Base-by-base conservation (phyloP, 1,284 basidiomycete species). In the Apiotrichum mycotoxinovorans region DNA sequence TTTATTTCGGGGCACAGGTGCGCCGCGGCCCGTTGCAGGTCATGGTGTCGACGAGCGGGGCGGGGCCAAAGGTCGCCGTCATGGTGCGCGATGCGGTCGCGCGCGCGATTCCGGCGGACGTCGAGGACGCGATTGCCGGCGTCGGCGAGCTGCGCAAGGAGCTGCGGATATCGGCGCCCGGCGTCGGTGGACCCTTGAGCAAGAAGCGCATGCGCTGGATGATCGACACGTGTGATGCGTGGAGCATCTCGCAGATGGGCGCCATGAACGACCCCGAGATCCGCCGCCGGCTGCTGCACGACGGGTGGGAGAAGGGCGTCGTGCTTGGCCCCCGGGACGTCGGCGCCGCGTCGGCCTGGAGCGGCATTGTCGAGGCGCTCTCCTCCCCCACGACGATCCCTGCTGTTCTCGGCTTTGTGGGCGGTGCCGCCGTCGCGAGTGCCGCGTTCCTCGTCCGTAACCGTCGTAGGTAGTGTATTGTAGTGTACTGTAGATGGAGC, bases 1-100 rank as follows among this genome's bases (percentile, higher is more conserved):
- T 98, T 73, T 98, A 96, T 80, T 98, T 98, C 78, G 96, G 96
- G 45, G 89, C 91, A 1, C 88, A 94, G 72, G 87, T 98, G 58
- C 86, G 91, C 37, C 83, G 87, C 61, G 94, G 95, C 0, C 91
- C 94, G 0, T 78, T 98, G 38, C 93, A 97, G 78, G 86, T 97
- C 65, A 88, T 98, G 88, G 87, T 98, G 43, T 95, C 91, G 11
- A 98, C 96, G 2, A 91, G 91, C 56, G 96, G 96, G 26, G 87
- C 60, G 66, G 91, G 92, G 4, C 96, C 96, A 10, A 88, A 91
- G 72, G 82, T 98, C 63, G 92, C 95, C 8, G 88, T 87, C 58
- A 81, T 95, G 66, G 85, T 98, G 46, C 84, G 88, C 58, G 82
- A 83, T 63, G 82, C 79, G 64, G 82, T 98, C 62, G 85, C 89